phyloP scores from a whole-genome alignment of 2,329 filamentous ascomycete species.

The Colletotrichum simmondsii region DNA sequence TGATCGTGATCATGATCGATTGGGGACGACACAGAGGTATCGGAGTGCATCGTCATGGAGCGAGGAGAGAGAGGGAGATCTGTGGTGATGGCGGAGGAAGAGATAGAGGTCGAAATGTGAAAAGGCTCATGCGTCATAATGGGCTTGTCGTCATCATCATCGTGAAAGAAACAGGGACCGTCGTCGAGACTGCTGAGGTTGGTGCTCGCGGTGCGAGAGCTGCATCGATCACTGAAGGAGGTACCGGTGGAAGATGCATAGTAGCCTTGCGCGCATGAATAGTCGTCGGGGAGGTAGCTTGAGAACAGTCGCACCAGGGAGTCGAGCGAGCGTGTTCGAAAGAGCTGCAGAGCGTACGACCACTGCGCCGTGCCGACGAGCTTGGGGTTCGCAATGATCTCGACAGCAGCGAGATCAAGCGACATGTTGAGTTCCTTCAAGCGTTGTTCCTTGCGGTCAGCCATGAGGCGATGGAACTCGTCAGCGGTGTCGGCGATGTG shows the following conservation, averaged over 20 bases:
- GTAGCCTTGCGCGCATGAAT: conserved; percentile 52
- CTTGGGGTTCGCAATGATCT: conserved; percentile 69
- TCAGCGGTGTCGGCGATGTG: conserved; percentile 59
- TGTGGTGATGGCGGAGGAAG: conserved; percentile 39
- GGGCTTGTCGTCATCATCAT: conserved; percentile 47
- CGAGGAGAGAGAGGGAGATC: conserved; percentile 58
- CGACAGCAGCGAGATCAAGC: conserved; percentile 67
- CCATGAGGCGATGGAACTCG: conserved; percentile 66
- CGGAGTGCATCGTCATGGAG: conserved; percentile 61
- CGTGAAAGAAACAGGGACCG: conserved; percentile 53
- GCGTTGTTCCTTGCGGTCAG: conserved; percentile 63
- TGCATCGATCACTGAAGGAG: conserved; percentile 51
- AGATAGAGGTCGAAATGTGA: conserved; percentile 42
- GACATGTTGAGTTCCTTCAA: conserved; percentile 65
- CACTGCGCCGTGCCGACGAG: conserved; percentile 70
- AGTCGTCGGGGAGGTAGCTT: conserved; percentile 65
- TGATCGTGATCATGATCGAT: conserved; percentile 46
- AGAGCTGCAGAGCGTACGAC: conserved; percentile 68
- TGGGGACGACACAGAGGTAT: conserved; percentile 53
- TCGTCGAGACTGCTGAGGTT: conserved; percentile 52
- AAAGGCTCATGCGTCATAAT: conserved; percentile 59
- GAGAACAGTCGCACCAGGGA: conserved; percentile 70
- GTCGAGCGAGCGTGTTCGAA: conserved; percentile 68
- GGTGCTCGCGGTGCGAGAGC: conserved; percentile 49
- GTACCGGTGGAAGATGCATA: conserved; percentile 48